Base-by-base conservation (phyloP, 441 rosid genomes). In the Pelargonium citronellum region DNA sequence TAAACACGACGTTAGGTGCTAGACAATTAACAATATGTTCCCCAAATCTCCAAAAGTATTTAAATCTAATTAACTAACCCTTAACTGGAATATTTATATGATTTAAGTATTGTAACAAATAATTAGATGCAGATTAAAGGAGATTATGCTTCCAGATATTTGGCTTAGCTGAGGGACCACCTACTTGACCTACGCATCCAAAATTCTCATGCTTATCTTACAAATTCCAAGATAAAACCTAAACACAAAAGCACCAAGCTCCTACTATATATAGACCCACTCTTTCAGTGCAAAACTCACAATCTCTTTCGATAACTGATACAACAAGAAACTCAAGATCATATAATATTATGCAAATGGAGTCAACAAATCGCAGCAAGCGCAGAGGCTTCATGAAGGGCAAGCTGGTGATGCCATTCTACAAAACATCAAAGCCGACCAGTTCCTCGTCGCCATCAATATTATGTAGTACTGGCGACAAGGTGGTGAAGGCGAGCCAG, bases 341-440 rank as follows among this genome's bases (percentile, higher is more conserved):
- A 6, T 6, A 43, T 43, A 1, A 43, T 4, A 16, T n/a, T 2
- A 12, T 4, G 16, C 13, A 51, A 51, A 51, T 51, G 57, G 57
- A 51, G 57, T 51, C 12, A 16, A 13, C 27, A 24, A 24, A 12
- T 11, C 53, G 53, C 3, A 47, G 53, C 53, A 47, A 47, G 16
- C 57, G 57, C 16, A 51, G 57, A 51, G 57, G 57, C 7, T 51
- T 51, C 57, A 51, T 51, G 57, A 51, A 51, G 57, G 16, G 5
- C n/a, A 51, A 51, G 17, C 57, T 51, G 57, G 57, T 51, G 57
- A 51, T 51, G 57, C 57, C 57, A 51, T 51, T 51, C 57, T 13
- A 51, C 57, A 51, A n/a, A 13, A 16, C 57, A 51, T 5, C 57
- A n/a, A 51, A 51, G 57, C 57, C 57, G 57, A 51, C 57, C 57